Conservation (phyloP, 2,329 filamentous ascomycete species). For the Hymenoscyphus albidus region DNA sequence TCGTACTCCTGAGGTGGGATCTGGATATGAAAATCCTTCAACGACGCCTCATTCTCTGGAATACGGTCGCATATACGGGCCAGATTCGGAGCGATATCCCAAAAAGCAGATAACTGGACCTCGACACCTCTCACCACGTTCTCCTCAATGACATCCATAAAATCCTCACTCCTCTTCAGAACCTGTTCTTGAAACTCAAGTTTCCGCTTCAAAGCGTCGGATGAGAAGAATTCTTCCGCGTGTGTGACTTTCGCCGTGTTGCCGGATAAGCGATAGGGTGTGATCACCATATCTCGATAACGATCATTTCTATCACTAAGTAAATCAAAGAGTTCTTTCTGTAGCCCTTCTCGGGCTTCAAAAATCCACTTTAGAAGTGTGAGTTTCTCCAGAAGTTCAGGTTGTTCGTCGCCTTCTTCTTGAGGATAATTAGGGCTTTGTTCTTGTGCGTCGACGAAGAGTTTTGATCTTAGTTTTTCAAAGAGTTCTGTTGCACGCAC, state of each 20-base stretch:
- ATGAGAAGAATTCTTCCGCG: conserved; percentile 76
- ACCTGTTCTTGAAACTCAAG: conserved; percentile 68
- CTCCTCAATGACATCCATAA: conserved; percentile 74
- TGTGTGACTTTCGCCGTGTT: conserved; percentile 76
- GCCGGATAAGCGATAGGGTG: conserved; percentile 71
- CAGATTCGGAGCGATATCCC: conserved; percentile 91
- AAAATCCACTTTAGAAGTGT: conserved; percentile 97
- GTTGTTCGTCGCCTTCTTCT: conserved; percentile 92
- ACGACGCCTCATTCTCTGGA: conserved; percentile 45
- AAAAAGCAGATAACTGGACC: conserved; percentile 88
- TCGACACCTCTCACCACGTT: conserved; percentile 87
- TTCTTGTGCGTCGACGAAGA: conserved; percentile 66
- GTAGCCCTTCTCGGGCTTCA: conserved; percentile 82
- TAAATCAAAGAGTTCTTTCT: conserved; percentile 81
- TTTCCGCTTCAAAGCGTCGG: conserved; percentile 71
- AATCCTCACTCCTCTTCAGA: conserved; percentile 68
- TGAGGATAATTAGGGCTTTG: conserved; percentile 75
- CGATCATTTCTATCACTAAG: conserved; percentile 80
- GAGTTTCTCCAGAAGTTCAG: conserved; percentile 88
- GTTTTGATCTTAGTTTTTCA: conserved; percentile 64
- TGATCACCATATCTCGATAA: conserved; percentile 78
- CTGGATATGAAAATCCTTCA: conserved; percentile 62
- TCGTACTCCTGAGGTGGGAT: conserved; percentile 76
- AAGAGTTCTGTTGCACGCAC: conserved; percentile 72
- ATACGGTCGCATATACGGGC: conserved; percentile 76